Evolutionary conservation across 73 alveolate genomes (phyloP).

Genomic region (Paraurostyla sp.): DNA sequence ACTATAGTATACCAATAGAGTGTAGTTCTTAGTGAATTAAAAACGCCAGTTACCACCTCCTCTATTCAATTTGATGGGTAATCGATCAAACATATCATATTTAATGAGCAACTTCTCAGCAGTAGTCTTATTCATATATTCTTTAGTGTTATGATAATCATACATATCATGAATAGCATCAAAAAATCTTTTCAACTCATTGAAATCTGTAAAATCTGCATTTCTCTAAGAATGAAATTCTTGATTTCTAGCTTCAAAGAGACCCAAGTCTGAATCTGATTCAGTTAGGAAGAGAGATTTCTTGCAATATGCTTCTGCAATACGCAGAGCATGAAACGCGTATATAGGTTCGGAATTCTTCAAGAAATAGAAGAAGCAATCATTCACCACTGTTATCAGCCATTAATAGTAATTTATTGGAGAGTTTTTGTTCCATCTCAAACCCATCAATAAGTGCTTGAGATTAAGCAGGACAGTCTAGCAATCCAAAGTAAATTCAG

Average conservation of each 20-base stretch:
- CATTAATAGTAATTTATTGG: slow-evolving; percentile 74
- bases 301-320: slow-evolving; percentile 62
- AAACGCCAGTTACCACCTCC: slow-evolving; percentile 52
- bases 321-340: slow-evolving; percentile 72
- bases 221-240: slow-evolving; percentile 15
- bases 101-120: slow-evolving; percentile 43
- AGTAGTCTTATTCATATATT: slow-evolving; percentile 40
- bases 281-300: slow-evolving; percentile 12
- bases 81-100: slow-evolving; percentile 16
- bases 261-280: neutral
- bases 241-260: neutral
- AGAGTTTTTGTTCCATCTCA: slow-evolving; percentile 66
- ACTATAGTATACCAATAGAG: slow-evolving; percentile 72
- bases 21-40: slow-evolving; percentile 64
- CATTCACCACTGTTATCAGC: slow-evolving; percentile 71
- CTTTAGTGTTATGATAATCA: slow-evolving; percentile 54
- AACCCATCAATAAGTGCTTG: slow-evolving; percentile 44
- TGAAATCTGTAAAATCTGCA: neutral
- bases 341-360: slow-evolving; percentile 73
- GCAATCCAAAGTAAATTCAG: slow-evolving; percentile 71
- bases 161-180: slow-evolving; percentile 46
- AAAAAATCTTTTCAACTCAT: neutral
- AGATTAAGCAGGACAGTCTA: slow-evolving; percentile 62
- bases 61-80: neutral
- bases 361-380: slow-evolving; percentile 73